A percentile compares a stretch with the other conserved stretches of the same genome.
These are phyloP conservation scores for Coniferiporia sulphurascens DNA, from an alignment of 1,284 basidiomycete species.

Conservation along the genomic window DNA sequence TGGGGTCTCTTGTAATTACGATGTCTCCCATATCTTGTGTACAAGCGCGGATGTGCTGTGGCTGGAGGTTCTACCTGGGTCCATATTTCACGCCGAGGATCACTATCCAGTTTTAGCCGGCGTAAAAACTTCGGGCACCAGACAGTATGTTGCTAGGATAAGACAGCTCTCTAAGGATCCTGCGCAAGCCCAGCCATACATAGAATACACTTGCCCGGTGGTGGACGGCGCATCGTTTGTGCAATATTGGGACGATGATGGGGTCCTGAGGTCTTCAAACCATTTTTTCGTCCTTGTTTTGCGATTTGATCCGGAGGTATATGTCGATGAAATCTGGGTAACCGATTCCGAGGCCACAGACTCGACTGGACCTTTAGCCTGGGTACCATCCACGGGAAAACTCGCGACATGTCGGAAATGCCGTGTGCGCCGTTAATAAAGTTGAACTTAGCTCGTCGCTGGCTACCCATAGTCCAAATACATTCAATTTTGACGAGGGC, in stretches of 20 bases:
- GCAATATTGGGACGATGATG: not conserved
- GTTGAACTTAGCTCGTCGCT: too few species aligned
- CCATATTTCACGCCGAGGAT: not conserved
- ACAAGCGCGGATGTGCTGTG: not conserved
- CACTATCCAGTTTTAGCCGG: not conserved
- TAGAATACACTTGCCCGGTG: not conserved
- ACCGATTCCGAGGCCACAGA: not conserved
- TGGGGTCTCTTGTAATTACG: not conserved
- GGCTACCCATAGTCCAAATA: too few species aligned
- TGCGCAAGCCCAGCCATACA: not conserved
- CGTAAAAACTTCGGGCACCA: not conserved
- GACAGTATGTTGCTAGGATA: not conserved
- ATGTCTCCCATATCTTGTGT: not conserved
- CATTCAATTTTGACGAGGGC: too few species aligned
- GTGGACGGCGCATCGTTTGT: not conserved
- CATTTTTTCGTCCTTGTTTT: not conserved
- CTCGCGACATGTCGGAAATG: not conserved
- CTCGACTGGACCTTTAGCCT: not conserved
- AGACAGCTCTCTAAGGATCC: not conserved
- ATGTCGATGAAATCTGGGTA: not conserved
- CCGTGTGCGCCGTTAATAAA: not conserved
- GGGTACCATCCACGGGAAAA: not conserved
- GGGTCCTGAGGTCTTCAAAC: not conserved
- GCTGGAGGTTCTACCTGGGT: not conserved
- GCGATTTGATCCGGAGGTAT: not conserved